A percentile compares a stretch with the other conserved stretches of the same genome.
These are phyloP conservation scores for Saccharomycopsis sp. DNA, from an alignment of 805 yeast genomes.

Conservation along the genomic window DNA sequence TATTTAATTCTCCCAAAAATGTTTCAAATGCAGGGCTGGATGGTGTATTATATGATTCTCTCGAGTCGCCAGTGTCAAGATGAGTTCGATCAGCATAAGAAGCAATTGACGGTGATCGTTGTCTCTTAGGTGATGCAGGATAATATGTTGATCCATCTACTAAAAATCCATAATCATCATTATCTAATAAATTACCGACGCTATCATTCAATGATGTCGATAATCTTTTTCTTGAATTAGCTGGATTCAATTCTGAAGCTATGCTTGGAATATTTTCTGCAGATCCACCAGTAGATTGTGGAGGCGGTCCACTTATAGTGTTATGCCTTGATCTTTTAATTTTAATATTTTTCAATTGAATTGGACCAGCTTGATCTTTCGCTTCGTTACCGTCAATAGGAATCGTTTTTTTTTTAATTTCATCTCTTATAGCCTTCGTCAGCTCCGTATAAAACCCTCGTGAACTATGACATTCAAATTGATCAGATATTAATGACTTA, in stretches of 20 bases:
- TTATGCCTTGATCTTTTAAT: conserved; percentile 9
- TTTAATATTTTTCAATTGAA: no score
- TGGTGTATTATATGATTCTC: not conserved
- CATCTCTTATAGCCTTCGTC: not conserved
- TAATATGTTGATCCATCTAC: not conserved
- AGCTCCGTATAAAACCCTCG: conserved; percentile 11
- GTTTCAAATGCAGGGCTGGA: not conserved
- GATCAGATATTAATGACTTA: not conserved
- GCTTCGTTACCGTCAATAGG: conserved; percentile 5
- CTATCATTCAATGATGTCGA: conserved; percentile 11
- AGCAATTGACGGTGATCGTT: conserved; percentile 7
- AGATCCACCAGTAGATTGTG: not conserved
- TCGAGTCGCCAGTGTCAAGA: not conserved
- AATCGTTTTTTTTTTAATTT: not conserved
- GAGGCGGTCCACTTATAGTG: conserved; percentile 1
- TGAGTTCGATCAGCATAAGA: not conserved
- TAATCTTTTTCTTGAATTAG: conserved; percentile 5
- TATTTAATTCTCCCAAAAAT: not conserved
- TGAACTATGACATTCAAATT: conserved; percentile 9
- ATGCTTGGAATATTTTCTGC: not conserved
- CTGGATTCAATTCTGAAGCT: not conserved
- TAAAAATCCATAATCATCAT: not conserved
- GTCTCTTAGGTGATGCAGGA: conserved; percentile 11
- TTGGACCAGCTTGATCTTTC: not conserved
- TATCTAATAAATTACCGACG: not conserved